These are phyloP conservation scores for Vitellaria paradoxa DNA, from an alignment of 179 eudicot species.

Conservation along the genomic window DNA sequence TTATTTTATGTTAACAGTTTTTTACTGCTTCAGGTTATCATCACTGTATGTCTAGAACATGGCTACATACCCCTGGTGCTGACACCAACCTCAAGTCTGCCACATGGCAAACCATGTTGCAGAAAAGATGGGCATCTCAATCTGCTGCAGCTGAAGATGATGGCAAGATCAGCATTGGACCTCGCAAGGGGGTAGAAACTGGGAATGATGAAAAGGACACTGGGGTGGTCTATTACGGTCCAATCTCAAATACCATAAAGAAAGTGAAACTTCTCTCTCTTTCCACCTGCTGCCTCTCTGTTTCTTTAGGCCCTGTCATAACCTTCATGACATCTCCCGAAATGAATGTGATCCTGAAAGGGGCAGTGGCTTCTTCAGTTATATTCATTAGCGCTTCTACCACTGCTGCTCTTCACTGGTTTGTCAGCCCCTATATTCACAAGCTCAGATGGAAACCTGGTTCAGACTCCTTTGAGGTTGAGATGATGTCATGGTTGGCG, in stretches of 20 bases:
- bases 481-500: slow-evolving; percentile 95
- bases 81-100: slow-evolving; percentile 30
- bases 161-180: slow-evolving; percentile 86
- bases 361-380: slow-evolving; percentile 89
- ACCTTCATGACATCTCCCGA: slow-evolving; percentile 90
- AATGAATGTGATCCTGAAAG: slow-evolving; percentile 81
- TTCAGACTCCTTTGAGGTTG: slow-evolving; percentile 86
- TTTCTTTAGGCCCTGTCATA: slow-evolving; percentile 85
- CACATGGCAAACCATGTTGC: slow-evolving; percentile 24
- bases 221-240: slow-evolving; percentile 58
- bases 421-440: slow-evolving; percentile 93
- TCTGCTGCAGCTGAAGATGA: slow-evolving; percentile 49
- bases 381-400: slow-evolving; percentile 90
- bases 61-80: slow-evolving; percentile 21
- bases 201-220: slow-evolving; percentile 37
- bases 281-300: slow-evolving; percentile 91
- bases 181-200: slow-evolving; percentile 33
- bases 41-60: slow-evolving; percentile 33
- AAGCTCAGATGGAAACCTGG: slow-evolving; percentile 95
- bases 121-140: slow-evolving; percentile 65
- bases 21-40: slow-evolving; percentile 40
- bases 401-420: slow-evolving; percentile 93
- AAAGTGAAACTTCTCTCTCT: slow-evolving; percentile 88
- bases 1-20: not conserved
- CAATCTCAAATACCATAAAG: slow-evolving; percentile 80